Conservation (phyloP, 495 filamentous ascomycete genomes). For the Podospora tetraspora region DNA sequence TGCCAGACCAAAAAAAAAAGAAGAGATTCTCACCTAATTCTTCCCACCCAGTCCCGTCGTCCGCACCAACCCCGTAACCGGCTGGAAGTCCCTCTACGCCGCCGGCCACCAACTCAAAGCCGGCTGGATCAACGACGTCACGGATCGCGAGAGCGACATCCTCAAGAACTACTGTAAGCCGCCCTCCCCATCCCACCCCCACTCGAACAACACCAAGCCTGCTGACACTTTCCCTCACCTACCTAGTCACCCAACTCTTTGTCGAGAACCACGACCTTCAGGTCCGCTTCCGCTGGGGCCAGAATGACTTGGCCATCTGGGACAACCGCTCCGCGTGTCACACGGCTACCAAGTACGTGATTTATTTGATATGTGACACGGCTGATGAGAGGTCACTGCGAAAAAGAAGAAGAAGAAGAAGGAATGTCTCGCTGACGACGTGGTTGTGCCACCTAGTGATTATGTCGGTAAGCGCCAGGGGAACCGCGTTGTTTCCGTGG, state of each 20-base stretch:
- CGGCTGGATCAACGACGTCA: slow-evolving; percentile 58
- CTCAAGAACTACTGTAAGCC: slow-evolving; percentile 53
- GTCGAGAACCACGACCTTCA: slow-evolving; percentile 71
- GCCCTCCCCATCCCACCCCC: not conserved
- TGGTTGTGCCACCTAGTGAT: slow-evolving; percentile 30
- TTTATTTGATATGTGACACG: not conserved
- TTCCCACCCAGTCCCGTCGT: slow-evolving; percentile 54
- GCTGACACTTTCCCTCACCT: not conserved
- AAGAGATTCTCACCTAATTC: slow-evolving; percentile 26
- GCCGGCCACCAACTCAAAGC: slow-evolving; percentile 50
- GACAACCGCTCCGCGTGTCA: slow-evolving; percentile 65
- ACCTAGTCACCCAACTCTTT: slow-evolving; percentile 51
- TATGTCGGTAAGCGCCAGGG: slow-evolving; percentile 52
- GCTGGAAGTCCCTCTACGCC: slow-evolving; percentile 65
- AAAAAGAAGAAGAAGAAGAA: not conserved
- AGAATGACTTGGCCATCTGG: slow-evolving; percentile 64
- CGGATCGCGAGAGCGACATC: slow-evolving; percentile 53
- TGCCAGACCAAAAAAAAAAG: not conserved
- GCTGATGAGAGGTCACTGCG: slow-evolving; percentile 17
- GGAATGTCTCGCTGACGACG: too few species aligned
- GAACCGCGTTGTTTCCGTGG: slow-evolving; percentile 57
- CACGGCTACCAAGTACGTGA: slow-evolving; percentile 47
- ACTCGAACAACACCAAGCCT: slow-evolving; percentile 2
- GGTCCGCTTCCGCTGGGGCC: slow-evolving; percentile 59
- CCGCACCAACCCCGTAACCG: slow-evolving; percentile 69